phyloP scores from a whole-genome alignment of 2,329 filamentous ascomycete species.

The Botrytis paeoniae region DNA sequence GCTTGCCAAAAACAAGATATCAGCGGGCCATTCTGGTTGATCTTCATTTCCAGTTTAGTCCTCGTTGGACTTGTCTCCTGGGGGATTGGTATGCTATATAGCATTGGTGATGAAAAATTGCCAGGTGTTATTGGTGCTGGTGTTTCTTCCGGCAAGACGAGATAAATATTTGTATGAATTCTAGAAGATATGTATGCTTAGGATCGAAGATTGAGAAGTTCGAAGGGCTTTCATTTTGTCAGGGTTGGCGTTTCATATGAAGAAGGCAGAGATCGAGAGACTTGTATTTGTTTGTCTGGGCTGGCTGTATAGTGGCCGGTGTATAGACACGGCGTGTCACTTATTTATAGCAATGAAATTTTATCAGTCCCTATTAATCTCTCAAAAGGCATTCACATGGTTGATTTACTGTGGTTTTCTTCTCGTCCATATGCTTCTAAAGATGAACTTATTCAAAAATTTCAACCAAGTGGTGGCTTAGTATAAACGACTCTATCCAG shows the following conservation, averaged over 20 bases:
- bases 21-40: slow-evolving; percentile 83
- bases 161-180: slow-evolving; percentile 27
- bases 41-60: slow-evolving; percentile 70
- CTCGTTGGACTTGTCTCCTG: slow-evolving; percentile 66
- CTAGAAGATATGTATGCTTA: slow-evolving; percentile 18
- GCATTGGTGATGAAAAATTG: slow-evolving; percentile 80
- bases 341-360: slow-evolving; percentile 13
- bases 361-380: neutral
- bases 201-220: slow-evolving; percentile 5
- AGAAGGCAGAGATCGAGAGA: slow-evolving; percentile 2
- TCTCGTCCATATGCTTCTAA: neutral
- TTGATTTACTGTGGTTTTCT: neutral
- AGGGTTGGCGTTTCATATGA: slow-evolving; percentile 16
- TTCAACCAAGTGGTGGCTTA: neutral
- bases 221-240: slow-evolving; percentile 1
- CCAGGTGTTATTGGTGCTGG: slow-evolving; percentile 96
- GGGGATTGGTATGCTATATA: slow-evolving; percentile 75
- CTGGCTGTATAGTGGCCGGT: slow-evolving; percentile 15
- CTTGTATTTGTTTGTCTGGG: slow-evolving; percentile 17
- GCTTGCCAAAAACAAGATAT: slow-evolving; percentile 91
- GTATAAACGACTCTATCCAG: neutral
- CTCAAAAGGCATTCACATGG: neutral
- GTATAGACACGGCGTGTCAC: slow-evolving; percentile 4
- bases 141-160: slow-evolving; percentile 63
- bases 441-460: neutral